These are phyloP conservation scores for Wickerhamomyces hampshirensis DNA, from an alignment of 805 yeast genomes.

Conservation along the genomic window DNA sequence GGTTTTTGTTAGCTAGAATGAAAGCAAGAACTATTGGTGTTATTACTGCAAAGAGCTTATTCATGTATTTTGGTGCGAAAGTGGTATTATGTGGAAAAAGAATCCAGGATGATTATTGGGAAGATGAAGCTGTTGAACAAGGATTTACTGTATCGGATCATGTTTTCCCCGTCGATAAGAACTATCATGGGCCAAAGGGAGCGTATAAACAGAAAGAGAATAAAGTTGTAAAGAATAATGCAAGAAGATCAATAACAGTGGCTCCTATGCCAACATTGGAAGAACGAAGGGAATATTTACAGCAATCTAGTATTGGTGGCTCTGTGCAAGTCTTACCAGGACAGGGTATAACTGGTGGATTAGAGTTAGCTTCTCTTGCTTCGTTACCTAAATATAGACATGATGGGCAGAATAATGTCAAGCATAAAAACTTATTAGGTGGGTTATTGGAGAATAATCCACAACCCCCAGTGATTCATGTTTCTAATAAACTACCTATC, in stretches of 20 bases:
- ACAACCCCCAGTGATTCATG: conserved; percentile 1
- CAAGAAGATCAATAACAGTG: conserved; percentile 4
- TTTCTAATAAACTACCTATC: conserved; percentile 14
- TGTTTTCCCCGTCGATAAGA: conserved; percentile 29
- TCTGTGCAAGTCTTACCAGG: conserved; percentile 25
- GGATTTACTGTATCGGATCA: conserved; percentile 42
- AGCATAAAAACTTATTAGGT: conserved; percentile 13
- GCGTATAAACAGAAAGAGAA: conserved; percentile 7
- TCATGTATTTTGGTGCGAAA: conserved; percentile 46
- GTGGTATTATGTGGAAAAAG: conserved; percentile 42
- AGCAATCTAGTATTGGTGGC: conserved; percentile 15
- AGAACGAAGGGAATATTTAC: conserved; percentile 22
- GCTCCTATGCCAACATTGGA: conserved; percentile 22
- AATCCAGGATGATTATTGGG: conserved; percentile 55
- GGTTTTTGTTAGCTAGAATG: conserved; percentile 19
- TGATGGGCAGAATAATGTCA: conserved; percentile 10
- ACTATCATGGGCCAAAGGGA: conserved; percentile 7
- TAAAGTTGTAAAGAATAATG: neutral
- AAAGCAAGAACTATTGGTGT: conserved; percentile 17
- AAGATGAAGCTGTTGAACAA: conserved; percentile 34
- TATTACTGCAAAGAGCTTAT: conserved; percentile 40
- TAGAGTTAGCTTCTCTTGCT: conserved; percentile 22
- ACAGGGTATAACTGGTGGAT: conserved; percentile 26
- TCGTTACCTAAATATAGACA: conserved; percentile 21
- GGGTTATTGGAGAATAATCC: conserved; percentile 11